Evolutionary conservation across 768 basidiomycete species (phyloP).

Genomic region (Brasilioporus rufonigricans): DNA sequence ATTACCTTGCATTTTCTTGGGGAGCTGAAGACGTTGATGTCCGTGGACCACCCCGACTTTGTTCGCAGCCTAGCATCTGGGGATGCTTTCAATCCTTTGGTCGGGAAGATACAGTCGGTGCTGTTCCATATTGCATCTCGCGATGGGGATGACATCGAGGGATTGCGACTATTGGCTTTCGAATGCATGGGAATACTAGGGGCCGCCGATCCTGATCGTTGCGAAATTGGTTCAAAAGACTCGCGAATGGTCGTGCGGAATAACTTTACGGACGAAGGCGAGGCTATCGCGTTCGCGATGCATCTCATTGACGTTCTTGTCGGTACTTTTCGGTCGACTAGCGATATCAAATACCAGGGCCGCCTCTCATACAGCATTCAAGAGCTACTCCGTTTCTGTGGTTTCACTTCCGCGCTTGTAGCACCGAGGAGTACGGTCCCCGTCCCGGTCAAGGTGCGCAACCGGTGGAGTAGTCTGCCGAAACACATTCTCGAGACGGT

Average conservation of each 20-base stretch:
- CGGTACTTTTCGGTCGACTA: slow-evolving; percentile 87
- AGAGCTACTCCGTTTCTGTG: slow-evolving; percentile 83
- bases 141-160: slow-evolving; percentile 74
- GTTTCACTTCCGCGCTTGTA: slow-evolving; percentile 77
- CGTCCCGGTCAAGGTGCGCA: slow-evolving; percentile 62
- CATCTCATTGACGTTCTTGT: slow-evolving; percentile 89
- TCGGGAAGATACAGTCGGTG: slow-evolving; percentile 64
- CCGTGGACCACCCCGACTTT: slow-evolving; percentile 45
- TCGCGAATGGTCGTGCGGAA: slow-evolving; percentile 67
- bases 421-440: slow-evolving; percentile 46
- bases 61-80: slow-evolving; percentile 70
- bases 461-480: slow-evolving; percentile 76
- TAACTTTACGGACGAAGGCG: slow-evolving; percentile 79
- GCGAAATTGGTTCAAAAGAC: slow-evolving; percentile 60
- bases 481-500: slow-evolving; percentile 85
- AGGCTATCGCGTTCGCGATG: slow-evolving; percentile 75
- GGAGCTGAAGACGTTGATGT: slow-evolving; percentile 73
- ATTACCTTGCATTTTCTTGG: slow-evolving; percentile 70
- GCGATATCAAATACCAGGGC: slow-evolving; percentile 89
- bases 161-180: slow-evolving; percentile 68
- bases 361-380: slow-evolving; percentile 91
- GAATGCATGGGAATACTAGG: slow-evolving; percentile 92
- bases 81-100: slow-evolving; percentile 77
- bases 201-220: slow-evolving; percentile 93
- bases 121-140: slow-evolving; percentile 71